Base-by-base conservation (phyloP, 106 monocot species). In the Dendrobium catenatum region DNA sequence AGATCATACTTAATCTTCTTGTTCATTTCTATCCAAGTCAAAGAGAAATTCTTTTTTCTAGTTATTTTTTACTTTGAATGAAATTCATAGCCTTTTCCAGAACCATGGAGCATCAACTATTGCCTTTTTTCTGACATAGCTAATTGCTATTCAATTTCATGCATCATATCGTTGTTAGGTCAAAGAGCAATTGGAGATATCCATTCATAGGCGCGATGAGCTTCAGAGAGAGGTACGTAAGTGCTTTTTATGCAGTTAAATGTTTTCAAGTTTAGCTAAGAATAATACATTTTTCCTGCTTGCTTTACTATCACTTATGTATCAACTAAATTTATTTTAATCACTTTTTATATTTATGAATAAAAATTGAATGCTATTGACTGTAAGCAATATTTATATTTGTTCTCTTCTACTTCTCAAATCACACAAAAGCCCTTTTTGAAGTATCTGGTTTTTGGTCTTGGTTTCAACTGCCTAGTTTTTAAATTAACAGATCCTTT, bases 221-320 rank as follows among this genome's bases (percentile, higher is more conserved):
- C 88, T 93, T 86, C 89, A 95, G 83, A 86, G 87, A 42, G 91
- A 89, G 95, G 90, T 89, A 72, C 13, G 64, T 17, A 2, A 41
- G 27, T 74, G 11, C 43, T 56, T 72, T 20, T 54, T 72, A 42
- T 54, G 79, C 41, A 68, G 2, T 42, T 68, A 61, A 47, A 58
- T 20, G 19, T 46, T 42, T 37, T 41, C 24, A 68, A 66, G 3
- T 31, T 66, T 43, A 64, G 66, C 7, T 58, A 54, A 55, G 1
- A 79, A 6, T 59, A n/a, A 1, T 42, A 79, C 42, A 29, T 42
- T 37, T 56, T 41, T 42, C 29, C n/a, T 49, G 18, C 54, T 37
- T 49, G 9, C 16, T 73, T 73, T 48, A 77, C 22, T 24, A 64
- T 7, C 77, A 47, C 31, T 6, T 73, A n/a, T 33, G 40, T 40